These are phyloP conservation scores for Epichloe sp. DNA, from an alignment of 2,329 filamentous ascomycete genomes.

Conservation along the genomic window DNA sequence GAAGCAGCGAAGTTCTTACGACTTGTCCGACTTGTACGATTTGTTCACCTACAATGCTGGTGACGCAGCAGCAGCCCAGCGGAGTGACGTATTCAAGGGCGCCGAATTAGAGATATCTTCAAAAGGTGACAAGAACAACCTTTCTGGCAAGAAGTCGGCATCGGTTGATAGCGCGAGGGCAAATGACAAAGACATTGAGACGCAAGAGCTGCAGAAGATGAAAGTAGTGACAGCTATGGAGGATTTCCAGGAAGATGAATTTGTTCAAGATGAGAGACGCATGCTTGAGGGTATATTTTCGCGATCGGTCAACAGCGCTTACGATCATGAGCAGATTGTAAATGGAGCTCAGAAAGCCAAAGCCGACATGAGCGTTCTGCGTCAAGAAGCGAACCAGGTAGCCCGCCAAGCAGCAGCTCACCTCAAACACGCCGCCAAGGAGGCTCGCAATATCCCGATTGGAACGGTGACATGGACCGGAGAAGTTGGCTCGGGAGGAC, in stretches of 20 bases:
- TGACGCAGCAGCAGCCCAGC: conserved; percentile 51
- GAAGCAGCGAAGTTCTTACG: conserved; percentile 83
- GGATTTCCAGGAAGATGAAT: conserved; percentile 42
- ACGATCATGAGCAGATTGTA: conserved; percentile 88
- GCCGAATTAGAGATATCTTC: conserved; percentile 48
- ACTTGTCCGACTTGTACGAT: conserved; percentile 80
- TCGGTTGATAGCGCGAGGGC: conserved; percentile 5
- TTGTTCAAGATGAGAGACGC: conserved; percentile 51
- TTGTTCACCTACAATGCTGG: conserved; percentile 59
- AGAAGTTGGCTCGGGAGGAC: conserved; percentile 62
- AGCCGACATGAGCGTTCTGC: conserved; percentile 66
- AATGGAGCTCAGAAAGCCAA: conserved; percentile 58
- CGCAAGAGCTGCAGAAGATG: conserved; percentile 37
- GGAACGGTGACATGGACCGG: conserved; percentile 94
- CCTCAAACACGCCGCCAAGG: conserved; percentile 58
- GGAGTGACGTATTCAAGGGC: conserved; percentile 75
- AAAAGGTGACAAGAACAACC: conserved; percentile 4
- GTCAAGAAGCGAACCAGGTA: conserved; percentile 67
- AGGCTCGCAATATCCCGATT: conserved; percentile 59
- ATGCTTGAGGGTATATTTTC: conserved; percentile 86
- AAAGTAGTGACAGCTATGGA: conserved; percentile 52
- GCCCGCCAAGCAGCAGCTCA: conserved; percentile 67
- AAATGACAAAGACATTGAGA: conserved; percentile 17
- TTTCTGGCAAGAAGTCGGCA: conserved; percentile 2
- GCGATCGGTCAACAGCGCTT: conserved; percentile 74